Evolutionary conservation across 352 stramenopile genomes (phyloP).

Genomic region (Phytophthora citrophthora): DNA sequence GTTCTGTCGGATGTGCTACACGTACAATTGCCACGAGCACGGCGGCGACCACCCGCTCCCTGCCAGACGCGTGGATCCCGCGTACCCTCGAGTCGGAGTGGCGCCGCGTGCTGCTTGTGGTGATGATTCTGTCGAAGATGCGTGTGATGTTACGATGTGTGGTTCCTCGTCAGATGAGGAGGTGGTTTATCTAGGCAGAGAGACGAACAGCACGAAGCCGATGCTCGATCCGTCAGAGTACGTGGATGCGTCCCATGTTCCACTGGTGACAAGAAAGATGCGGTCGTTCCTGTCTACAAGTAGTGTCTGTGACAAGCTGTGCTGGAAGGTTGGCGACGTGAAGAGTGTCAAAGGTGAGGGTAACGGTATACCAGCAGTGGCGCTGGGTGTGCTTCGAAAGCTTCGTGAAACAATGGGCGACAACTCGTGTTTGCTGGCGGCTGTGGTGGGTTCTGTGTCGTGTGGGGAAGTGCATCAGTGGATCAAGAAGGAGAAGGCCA

Average conservation of each 20-base stretch:
- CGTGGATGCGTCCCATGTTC: conserved; percentile 53
- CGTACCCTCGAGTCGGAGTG: conserved; percentile 51
- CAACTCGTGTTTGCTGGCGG: conserved; percentile 69
- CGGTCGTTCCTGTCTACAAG: conserved; percentile 35
- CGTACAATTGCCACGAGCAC: conserved; percentile 92
- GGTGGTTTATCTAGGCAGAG: conserved; percentile 14
- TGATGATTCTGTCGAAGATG: conserved; percentile 4
- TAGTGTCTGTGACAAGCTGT: conserved; percentile 41
- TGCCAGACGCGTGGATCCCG: conserved; percentile 51
- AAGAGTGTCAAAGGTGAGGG: neutral
- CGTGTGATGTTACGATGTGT: neutral
- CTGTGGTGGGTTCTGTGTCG: conserved; percentile 47
- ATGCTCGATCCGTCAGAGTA: conserved; percentile 55
- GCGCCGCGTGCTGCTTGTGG: conserved; percentile 20
- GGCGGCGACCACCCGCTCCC: conserved; percentile 79
- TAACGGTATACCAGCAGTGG: conserved; percentile 20
- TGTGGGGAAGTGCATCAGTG: conserved; percentile 55
- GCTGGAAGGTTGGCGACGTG: conserved; percentile 36
- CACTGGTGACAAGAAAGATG: conserved; percentile 51
- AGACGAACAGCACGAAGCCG: conserved; percentile 1
- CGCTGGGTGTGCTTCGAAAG: conserved; percentile 67
- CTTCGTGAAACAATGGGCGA: conserved; percentile 61
- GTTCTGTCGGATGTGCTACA: conserved; percentile 93
- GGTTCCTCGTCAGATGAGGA: conserved; percentile 11
- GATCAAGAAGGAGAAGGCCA: conserved; percentile 42